Conservation (phyloP, 345 rosid genomes). For the Boechera retrofracta region DNA sequence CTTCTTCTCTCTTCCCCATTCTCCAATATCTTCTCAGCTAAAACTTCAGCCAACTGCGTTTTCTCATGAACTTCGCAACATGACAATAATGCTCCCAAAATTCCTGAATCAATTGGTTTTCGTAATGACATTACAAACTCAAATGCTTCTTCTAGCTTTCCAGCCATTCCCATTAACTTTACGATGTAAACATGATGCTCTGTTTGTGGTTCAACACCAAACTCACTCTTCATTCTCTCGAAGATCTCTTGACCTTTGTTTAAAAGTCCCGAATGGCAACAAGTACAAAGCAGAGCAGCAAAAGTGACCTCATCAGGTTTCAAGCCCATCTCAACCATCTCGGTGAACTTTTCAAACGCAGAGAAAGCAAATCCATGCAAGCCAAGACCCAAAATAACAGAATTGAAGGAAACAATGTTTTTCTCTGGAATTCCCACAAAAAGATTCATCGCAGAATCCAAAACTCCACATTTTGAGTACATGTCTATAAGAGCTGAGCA, state of each 20-base stretch:
- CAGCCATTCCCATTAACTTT: conserved; percentile 78
- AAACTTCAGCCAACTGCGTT: conserved; percentile 65
- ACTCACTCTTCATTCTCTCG: conserved; percentile 70
- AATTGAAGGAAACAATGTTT: conserved; percentile 68
- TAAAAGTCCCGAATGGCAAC: conserved; percentile 81
- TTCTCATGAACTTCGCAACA: conserved; percentile 72
- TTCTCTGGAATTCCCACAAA: conserved; percentile 54
- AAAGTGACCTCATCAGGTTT: conserved; percentile 75
- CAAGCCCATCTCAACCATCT: conserved; percentile 55
- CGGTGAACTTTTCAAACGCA: conserved; percentile 67
- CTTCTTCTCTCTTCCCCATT: conserved; percentile 63
- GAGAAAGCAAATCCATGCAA: conserved; percentile 67
- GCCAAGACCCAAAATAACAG: conserved; percentile 71
- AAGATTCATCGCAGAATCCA: conserved; percentile 54
- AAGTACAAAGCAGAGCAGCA: conserved; percentile 76
- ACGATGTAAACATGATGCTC: conserved; percentile 82
- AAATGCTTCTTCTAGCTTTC: conserved; percentile 74
- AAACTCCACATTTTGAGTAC: conserved; percentile 80
- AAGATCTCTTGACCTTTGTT: conserved; percentile 62
- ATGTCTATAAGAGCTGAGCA: conserved; percentile 77
- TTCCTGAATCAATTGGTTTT: conserved; percentile 70
- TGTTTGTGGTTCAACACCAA: conserved; percentile 57
- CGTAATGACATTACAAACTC: conserved; percentile 59
- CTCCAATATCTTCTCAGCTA: conserved; percentile 58
- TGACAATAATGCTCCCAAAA: conserved; percentile 85